Evolutionary conservation across 768 basidiomycete species (phyloP).

Genomic region (Pleurotus giganteus): DNA sequence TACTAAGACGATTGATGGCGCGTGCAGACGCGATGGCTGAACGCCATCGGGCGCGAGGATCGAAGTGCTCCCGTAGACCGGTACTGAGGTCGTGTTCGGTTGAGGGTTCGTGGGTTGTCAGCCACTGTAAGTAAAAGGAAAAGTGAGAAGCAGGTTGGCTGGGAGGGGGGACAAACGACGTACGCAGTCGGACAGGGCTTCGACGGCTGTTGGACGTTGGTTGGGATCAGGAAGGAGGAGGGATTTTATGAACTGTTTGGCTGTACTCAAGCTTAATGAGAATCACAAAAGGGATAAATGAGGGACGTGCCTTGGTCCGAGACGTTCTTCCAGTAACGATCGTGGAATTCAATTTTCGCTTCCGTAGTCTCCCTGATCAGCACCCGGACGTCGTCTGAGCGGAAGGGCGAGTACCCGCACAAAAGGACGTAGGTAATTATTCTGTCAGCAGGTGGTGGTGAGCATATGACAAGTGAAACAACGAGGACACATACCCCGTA

Average conservation of each 20-base stretch:
- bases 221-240: conserved; percentile 72
- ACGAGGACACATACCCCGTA: conserved; percentile 61
- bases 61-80: conserved; percentile 82
- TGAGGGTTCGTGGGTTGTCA: conserved; percentile 62
- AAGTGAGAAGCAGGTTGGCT: background rate
- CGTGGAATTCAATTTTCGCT: conserved; percentile 88
- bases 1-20: conserved; percentile 37
- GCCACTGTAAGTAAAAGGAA: conserved; percentile 49
- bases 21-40: conserved; percentile 58
- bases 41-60: conserved; percentile 72
- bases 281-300: background rate
- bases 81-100: conserved; percentile 70
- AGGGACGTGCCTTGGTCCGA: conserved; percentile 60
- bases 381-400: conserved; percentile 73
- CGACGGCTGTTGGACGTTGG: conserved; percentile 67
- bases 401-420: conserved; percentile 95
- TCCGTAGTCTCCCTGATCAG: conserved; percentile 83
- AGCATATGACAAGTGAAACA: conserved; percentile 2
- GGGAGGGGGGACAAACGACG: conserved; percentile 19
- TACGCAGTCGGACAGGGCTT: conserved; percentile 70
- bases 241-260: conserved; percentile 78
- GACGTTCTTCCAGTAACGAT: conserved; percentile 91
- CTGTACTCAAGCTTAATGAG: conserved; percentile 33
- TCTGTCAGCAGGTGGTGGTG: conserved; percentile 32
- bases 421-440: conserved; percentile 94